Base-by-base conservation (phyloP, 23 red algal species). In the Gracilariopsis chorda region DNA sequence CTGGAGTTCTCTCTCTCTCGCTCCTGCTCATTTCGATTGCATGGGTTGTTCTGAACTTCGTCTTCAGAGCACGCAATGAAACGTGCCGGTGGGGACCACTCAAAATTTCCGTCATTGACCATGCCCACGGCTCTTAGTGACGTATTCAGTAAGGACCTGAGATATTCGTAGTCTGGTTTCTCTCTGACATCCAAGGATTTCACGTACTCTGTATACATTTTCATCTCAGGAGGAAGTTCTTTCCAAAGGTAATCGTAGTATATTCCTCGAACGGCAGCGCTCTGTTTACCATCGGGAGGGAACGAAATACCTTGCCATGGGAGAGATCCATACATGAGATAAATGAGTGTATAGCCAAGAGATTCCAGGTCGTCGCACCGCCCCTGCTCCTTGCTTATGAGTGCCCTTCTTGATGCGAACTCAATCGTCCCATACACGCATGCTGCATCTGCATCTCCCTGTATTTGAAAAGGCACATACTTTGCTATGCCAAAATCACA, bases 401-500 rank as follows among this genome's bases (percentile, higher is more conserved):
- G 29, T 1, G 47, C 59, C 7, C 63, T 29, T 23, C 33, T 27
- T 23, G 82, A 86, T 23, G 59, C 47, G 17, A 51, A 86, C 10
- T 53, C 36, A 21, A 70, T 1, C 0, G 82, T 86, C 37, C 82
- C 82, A 24, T 46, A 51, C 14, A 46, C 62, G 46, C 59, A 70
- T 3, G 14, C 25, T 25, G 34, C 59, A 25, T 86, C 52, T 17
- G 82, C 48, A 14, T 68, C 82, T 10, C 13, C n/a, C 13, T 53
- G 46, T 7, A 43, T 33, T 34, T 86, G 37, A 25, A 68, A 47
- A 30, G 59, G 57, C 19, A 70, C 36, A 44, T 69, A 86, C 45
- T 86, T 86, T 1, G 82, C 82, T 0, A 74, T 57, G 0, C 67
- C 67, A 24, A 92, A 78, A 19, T 85, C 93, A 90, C 88, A 95